phyloP scores from a whole-genome alignment of 257 asterid species.

The Lycium ferocissimum region DNA sequence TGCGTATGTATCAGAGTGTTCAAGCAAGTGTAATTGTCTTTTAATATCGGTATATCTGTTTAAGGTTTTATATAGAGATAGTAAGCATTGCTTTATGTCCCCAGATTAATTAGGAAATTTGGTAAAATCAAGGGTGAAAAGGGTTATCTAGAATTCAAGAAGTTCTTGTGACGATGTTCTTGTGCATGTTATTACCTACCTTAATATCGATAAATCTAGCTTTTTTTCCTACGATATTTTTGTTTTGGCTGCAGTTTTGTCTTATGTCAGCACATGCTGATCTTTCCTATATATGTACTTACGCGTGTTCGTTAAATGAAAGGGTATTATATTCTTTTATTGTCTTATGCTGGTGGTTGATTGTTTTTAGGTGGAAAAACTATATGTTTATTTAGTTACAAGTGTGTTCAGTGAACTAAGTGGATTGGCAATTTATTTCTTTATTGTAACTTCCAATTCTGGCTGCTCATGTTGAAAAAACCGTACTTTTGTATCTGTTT shows the following conservation, averaged over 20 bases:
- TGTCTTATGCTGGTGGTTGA: not conserved
- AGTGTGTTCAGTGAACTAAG: not conserved
- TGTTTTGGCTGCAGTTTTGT: not conserved
- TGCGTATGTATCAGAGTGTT: not conserved
- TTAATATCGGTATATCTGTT: not conserved
- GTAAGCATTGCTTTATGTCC: conserved; percentile 1
- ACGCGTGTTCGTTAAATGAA: not conserved
- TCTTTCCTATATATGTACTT: not conserved
- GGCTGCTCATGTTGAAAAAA: not conserved
- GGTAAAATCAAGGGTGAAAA: not conserved
- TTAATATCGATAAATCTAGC: not conserved
- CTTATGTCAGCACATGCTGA: not conserved
- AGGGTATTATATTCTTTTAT: too few relatives aligned
- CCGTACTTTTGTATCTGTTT: too few relatives aligned
- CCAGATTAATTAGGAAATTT: conserved; percentile 26
- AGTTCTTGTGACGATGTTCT: conserved; percentile 24
- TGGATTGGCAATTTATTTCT: not conserved
- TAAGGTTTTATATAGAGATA: conserved; percentile 38
- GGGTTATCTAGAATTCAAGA: not conserved
- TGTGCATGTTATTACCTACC: not conserved
- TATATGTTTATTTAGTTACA: not conserved
- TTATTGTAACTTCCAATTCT: not conserved
- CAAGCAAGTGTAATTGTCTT: not conserved
- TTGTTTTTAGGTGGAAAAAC: not conserved
- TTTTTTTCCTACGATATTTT: not conserved